Conservation (phyloP, 805 yeast species). For the Saccharomycopsis synnaedendra region DNA sequence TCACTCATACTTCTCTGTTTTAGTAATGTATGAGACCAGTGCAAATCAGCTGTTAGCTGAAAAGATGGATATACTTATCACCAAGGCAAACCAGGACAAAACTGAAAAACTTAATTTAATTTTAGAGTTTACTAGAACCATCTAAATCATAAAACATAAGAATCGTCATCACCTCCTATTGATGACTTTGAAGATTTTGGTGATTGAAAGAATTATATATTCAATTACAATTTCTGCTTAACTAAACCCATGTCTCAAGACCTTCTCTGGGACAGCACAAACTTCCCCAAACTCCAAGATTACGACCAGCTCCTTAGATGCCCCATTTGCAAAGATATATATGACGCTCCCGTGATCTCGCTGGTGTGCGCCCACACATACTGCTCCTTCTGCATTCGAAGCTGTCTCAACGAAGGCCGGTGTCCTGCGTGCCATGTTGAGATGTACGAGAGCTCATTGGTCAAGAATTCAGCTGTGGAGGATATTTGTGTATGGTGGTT, state of each 20-base stretch:
- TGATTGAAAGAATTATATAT: no score
- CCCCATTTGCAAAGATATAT: constrained; percentile 8
- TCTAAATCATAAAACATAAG: no score
- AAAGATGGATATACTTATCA: no score
- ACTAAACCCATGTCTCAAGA: background rate
- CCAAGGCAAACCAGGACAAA: no score
- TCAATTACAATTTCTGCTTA: no score
- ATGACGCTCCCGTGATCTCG: constrained; percentile 7
- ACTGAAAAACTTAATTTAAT: no score
- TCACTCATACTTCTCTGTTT: no score
- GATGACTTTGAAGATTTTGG: no score
- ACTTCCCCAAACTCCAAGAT: background rate
- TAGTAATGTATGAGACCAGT: no score
- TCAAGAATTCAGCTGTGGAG: constrained; percentile 8
- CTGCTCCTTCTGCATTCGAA: constrained; percentile 13
- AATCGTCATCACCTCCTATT: no score
- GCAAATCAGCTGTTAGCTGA: no score
- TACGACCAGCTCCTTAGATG: constrained; percentile 4
- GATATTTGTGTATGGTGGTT: constrained; percentile 5
- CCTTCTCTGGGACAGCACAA: constrained; percentile 1
- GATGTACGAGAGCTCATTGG: constrained; percentile 7
- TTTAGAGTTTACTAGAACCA: no score
- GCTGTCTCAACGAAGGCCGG: background rate
- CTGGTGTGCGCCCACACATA: constrained; percentile 6
- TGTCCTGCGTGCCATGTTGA: constrained; percentile 12